Conservation (phyloP, 306 rosid species). For the Trifolium dubium region DNA sequence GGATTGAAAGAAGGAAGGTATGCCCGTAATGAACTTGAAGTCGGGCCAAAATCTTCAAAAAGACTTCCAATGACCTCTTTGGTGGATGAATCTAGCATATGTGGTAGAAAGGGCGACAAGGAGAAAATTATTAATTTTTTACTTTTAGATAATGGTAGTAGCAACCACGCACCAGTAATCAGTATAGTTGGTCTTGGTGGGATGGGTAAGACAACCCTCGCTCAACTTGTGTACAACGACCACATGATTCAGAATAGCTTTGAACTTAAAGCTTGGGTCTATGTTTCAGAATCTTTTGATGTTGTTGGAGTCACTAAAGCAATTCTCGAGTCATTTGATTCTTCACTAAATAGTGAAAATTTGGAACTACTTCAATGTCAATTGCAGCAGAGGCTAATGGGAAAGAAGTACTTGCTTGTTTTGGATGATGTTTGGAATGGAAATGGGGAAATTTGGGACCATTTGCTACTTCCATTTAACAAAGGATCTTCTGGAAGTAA, state of each 20-base stretch:
- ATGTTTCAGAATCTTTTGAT: slow-evolving; percentile 18
- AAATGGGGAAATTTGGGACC: background rate
- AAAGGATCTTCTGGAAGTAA: slow-evolving; percentile 8
- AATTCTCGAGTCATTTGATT: background rate
- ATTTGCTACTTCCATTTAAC: background rate
- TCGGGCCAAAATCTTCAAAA: background rate
- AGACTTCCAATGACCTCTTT: background rate
- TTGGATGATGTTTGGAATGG: background rate
- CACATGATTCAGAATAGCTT: background rate
- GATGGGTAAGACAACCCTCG: background rate
- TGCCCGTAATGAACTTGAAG: background rate
- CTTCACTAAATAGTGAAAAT: background rate
- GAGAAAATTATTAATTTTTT: background rate
- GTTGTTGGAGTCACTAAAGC: background rate
- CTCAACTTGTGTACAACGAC: background rate
- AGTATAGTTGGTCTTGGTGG: background rate
- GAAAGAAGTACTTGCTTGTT: slow-evolving; percentile 1
- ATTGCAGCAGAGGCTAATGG: background rate
- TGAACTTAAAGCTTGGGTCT: slow-evolving; percentile 9
- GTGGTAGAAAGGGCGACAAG: background rate
- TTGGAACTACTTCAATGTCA: background rate
- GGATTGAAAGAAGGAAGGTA: background rate
- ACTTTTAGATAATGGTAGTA: background rate
- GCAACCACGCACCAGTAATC: background rate
- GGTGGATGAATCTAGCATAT: background rate